Evolutionary conservation across 2,329 filamentous ascomycete species (phyloP).

Genomic region (Arthrocladium fulminans): DNA sequence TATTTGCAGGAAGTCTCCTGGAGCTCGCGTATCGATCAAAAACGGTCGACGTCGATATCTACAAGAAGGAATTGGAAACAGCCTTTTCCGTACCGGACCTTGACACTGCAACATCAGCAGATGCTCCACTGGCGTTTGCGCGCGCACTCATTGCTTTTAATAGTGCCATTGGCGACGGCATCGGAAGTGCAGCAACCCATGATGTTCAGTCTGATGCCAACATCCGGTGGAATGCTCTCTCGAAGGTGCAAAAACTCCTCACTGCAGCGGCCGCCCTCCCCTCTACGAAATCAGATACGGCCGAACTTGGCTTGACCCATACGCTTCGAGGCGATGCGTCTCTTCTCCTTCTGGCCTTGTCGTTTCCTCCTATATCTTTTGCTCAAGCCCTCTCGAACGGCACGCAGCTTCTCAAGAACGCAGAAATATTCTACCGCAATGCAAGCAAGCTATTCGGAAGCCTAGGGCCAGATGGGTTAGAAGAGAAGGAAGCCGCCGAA

Average conservation of each 20-base stretch:
- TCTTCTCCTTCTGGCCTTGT: slow-evolving; percentile 45
- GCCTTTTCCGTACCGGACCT: slow-evolving; percentile 33
- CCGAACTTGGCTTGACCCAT: slow-evolving; percentile 41
- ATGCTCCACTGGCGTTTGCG: slow-evolving; percentile 46
- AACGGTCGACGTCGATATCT: slow-evolving; percentile 44
- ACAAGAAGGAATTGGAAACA: slow-evolving; percentile 37
- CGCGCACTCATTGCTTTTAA: slow-evolving; percentile 49
- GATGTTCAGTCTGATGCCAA: slow-evolving; percentile 24
- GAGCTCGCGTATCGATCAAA: slow-evolving; percentile 49
- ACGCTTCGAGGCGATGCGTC: slow-evolving; percentile 48
- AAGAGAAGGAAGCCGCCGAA: slow-evolving; percentile 10
- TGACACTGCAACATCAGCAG: slow-evolving; percentile 37
- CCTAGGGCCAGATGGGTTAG: slow-evolving; percentile 21
- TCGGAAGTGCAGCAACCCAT: slow-evolving; percentile 20
- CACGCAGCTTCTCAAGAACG: slow-evolving; percentile 45
- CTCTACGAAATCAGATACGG: not conserved
- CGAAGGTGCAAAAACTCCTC: slow-evolving; percentile 34
- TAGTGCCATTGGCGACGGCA: slow-evolving; percentile 35
- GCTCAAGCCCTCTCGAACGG: slow-evolving; percentile 37
- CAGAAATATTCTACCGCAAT: slow-evolving; percentile 50
- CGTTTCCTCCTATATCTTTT: slow-evolving; percentile 36
- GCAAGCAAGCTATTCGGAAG: slow-evolving; percentile 28
- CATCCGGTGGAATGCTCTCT: slow-evolving; percentile 46
- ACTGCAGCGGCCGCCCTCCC: slow-evolving; percentile 45
- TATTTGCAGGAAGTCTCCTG: slow-evolving; percentile 48